These are phyloP conservation scores for Tetracladium setigerum DNA, from an alignment of 495 filamentous ascomycete species.

Conservation along the genomic window DNA sequence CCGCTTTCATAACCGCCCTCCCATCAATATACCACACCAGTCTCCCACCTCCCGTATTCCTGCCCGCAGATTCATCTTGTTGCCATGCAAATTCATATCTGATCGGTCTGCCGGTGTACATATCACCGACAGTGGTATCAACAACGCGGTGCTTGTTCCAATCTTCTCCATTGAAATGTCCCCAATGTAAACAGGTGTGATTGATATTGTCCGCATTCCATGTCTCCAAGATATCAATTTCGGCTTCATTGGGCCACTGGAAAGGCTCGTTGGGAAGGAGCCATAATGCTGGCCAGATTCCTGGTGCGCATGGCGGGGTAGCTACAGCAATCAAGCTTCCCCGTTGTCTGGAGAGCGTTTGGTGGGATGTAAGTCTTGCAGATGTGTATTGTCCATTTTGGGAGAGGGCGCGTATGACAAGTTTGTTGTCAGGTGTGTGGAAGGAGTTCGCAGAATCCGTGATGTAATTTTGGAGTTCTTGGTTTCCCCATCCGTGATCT, in stretches of 20 bases:
- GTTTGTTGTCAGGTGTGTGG: conserved; percentile 27
- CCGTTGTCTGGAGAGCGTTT: conserved; percentile 28
- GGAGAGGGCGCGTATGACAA: conserved; percentile 32
- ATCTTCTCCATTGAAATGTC: conserved; percentile 32
- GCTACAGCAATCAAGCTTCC: conserved; percentile 29
- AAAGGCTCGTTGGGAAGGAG: conserved; percentile 35
- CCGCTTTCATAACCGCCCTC: conserved; percentile 30
- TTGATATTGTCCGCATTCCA: conserved; percentile 33
- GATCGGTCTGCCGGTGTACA: conserved; percentile 15
- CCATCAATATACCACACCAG: conserved; percentile 39
- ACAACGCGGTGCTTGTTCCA: conserved; percentile 34
- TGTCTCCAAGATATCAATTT: conserved; percentile 56
- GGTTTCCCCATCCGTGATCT: conserved; percentile 38
- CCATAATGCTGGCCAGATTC: conserved; percentile 41
- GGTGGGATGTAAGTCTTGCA: conserved; percentile 30
- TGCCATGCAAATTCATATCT: conserved; percentile 34
- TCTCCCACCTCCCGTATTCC: conserved; percentile 22
- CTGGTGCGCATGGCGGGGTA: conserved; percentile 29
- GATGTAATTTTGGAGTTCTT: conserved; percentile 37
- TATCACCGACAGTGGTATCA: conserved; percentile 25
- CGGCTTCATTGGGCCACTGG: conserved; percentile 49
- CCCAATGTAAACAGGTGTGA: conserved; percentile 40
- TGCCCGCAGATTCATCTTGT: conserved; percentile 20
- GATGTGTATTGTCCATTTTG: conserved; percentile 28
- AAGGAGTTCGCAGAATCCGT: conserved; percentile 28